Percentiles rank a stretch among this genome's conserved stretches.
phyloP scores from a whole-genome alignment of 2,329 filamentous ascomycete genomes.

The Colletotrichum sojae region DNA sequence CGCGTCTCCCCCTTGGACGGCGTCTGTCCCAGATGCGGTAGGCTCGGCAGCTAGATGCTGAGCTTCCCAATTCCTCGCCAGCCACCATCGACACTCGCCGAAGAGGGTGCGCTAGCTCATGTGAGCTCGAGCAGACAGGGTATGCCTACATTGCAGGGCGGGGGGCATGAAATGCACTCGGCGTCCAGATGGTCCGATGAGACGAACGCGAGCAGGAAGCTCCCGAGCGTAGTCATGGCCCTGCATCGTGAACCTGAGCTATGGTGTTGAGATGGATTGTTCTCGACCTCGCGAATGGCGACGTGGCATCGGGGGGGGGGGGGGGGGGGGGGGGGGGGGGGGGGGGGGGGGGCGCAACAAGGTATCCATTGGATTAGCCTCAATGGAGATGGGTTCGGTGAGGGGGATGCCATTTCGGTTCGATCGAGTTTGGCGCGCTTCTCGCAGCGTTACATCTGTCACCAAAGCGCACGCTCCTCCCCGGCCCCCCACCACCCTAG shows the following conservation, averaged over 20 bases:
- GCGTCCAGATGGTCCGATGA: no score
- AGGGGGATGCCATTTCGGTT: background rate
- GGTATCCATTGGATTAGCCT: no score
- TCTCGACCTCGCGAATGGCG: constrained; percentile 17
- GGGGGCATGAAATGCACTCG: no score
- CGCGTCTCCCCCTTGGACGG: constrained; percentile 7
- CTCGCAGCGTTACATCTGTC: constrained; percentile 28
- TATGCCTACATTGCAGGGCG: constrained; percentile 7
- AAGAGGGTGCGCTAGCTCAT: constrained; percentile 11
- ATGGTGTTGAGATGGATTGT: background rate
- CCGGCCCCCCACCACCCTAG: background rate
- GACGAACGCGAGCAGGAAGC: no score
- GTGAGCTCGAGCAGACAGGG: constrained; percentile 24
- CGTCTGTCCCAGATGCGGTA: constrained; percentile 14
- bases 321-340: no score
- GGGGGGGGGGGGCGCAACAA: no score
- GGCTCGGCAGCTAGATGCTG: background rate
- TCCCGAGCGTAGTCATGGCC: constrained; percentile 11
- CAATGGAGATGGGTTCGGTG: constrained; percentile 39
- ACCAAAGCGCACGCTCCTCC: constrained; percentile 6
- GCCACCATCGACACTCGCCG: background rate
- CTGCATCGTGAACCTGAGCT: constrained; percentile 20
- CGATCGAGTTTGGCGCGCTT: constrained; percentile 5
- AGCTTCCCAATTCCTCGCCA: background rate
- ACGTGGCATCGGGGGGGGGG: no score